These are phyloP conservation scores for Rosellinia necatrix DNA, from an alignment of 2,329 filamentous ascomycete genomes.

Conservation along the genomic window DNA sequence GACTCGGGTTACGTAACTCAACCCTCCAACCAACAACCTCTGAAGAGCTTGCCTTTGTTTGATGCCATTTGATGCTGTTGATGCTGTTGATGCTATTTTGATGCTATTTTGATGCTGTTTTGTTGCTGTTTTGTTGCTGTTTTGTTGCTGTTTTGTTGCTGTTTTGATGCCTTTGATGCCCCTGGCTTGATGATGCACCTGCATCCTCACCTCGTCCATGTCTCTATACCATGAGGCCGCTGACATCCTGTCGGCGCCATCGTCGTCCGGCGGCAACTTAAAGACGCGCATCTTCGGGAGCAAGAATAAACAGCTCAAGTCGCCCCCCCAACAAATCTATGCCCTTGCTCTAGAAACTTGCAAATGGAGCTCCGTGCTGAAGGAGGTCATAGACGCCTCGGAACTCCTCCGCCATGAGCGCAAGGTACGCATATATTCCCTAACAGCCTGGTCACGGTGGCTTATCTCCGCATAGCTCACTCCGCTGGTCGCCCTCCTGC, in stretches of 20 bases:
- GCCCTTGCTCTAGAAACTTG: slow-evolving; percentile 83
- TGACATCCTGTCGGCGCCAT: slow-evolving; percentile 67
- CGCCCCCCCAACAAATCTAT: slow-evolving; percentile 79
- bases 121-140: too few species aligned
- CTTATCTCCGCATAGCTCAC: slow-evolving; percentile 64
- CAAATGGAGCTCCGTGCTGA: slow-evolving; percentile 87
- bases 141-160: too few species aligned
- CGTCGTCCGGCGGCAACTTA: slow-evolving; percentile 76
- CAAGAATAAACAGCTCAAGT: slow-evolving; percentile 71
- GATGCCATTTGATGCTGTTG: too few species aligned
- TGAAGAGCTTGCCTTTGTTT: too few species aligned
- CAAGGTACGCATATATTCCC: slow-evolving; percentile 71
- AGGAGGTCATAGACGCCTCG: slow-evolving; percentile 85
- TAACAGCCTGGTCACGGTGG: slow-evolving; percentile 44
- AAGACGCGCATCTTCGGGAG: slow-evolving; percentile 79
- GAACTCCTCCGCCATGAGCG: slow-evolving; percentile 78
- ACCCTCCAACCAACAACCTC: background rate
- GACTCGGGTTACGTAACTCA: background rate
- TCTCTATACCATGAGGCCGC: slow-evolving; percentile 95
- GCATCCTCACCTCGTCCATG: slow-evolving; percentile 58
- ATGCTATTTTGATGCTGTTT: too few species aligned
- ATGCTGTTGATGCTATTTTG: too few species aligned
- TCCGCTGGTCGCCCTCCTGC: slow-evolving; percentile 76
- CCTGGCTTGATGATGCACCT: slow-evolving; percentile 18
- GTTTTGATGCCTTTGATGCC: too few species aligned